Conservation (phyloP, 495 filamentous ascomycete species). For the Aspergillus leporis region DNA sequence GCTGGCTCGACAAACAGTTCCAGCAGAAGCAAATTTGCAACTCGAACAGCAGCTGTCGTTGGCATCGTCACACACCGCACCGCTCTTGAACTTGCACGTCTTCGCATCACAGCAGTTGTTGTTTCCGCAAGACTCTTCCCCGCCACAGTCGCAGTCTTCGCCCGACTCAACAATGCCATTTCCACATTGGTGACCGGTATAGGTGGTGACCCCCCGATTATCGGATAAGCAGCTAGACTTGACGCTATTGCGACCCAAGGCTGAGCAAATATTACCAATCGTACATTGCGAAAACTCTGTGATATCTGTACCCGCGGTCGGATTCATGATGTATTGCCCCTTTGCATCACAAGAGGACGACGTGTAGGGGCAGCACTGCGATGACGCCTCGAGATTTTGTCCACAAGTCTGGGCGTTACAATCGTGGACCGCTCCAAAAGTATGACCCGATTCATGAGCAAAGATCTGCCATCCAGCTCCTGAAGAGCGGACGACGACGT, state of each 20-base stretch:
- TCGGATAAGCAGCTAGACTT: slow-evolving; percentile 73
- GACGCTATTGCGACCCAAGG: slow-evolving; percentile 76
- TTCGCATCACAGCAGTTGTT: slow-evolving; percentile 82
- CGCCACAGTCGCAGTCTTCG: slow-evolving; percentile 97
- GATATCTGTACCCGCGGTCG: slow-evolving; percentile 72
- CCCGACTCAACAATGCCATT: slow-evolving; percentile 95
- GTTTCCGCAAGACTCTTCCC: slow-evolving; percentile 62
- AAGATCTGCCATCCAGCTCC: slow-evolving; percentile 91
- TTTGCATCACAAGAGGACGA: slow-evolving; percentile 70
- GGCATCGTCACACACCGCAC: slow-evolving; percentile 79
- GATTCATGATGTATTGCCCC: slow-evolving; percentile 91
- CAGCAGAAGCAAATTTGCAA: slow-evolving; percentile 70
- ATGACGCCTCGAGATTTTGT: slow-evolving; percentile 58
- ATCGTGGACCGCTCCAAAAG: slow-evolving; percentile 95
- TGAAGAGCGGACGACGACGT: slow-evolving; percentile 82
- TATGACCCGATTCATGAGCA: slow-evolving; percentile 94
- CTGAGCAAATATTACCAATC: slow-evolving; percentile 94
- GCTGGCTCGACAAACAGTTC: slow-evolving; percentile 75
- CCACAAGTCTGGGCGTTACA: slow-evolving; percentile 70
- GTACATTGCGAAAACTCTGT: slow-evolving; percentile 82
- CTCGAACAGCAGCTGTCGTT: slow-evolving; percentile 87
- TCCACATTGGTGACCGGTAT: slow-evolving; percentile 83
- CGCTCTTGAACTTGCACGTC: slow-evolving; percentile 83
- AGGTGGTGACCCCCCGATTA: slow-evolving; percentile 83
- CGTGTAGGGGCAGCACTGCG: slow-evolving; percentile 86